These are phyloP conservation scores for Talaromyces proteolyticus DNA, from an alignment of 495 filamentous ascomycete species.

Conservation along the genomic window DNA sequence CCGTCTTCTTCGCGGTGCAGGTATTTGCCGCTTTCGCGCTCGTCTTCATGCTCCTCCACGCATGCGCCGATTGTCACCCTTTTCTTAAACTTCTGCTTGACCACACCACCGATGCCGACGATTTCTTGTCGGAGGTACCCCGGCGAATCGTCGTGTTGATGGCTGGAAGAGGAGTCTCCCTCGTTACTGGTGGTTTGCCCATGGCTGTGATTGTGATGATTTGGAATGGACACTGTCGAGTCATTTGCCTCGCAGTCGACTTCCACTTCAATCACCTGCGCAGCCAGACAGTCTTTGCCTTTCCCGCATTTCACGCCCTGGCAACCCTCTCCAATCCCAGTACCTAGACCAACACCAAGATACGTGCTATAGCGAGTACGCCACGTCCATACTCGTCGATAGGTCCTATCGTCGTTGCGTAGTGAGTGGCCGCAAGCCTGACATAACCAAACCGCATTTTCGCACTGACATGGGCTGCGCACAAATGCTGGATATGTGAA, in stretches of 20 bases:
- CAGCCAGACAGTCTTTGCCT: slow-evolving; percentile 61
- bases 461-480: slow-evolving; percentile 64
- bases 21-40: slow-evolving; percentile 56
- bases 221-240: neutral
- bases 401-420: slow-evolving; percentile 62
- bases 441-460: slow-evolving; percentile 70
- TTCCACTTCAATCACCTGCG: slow-evolving; percentile 69
- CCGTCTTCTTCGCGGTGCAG: slow-evolving; percentile 57
- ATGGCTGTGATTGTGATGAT: neutral
- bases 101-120: slow-evolving; percentile 76
- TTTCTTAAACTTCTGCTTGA: slow-evolving; percentile 76
- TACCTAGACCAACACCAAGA: slow-evolving; percentile 68
- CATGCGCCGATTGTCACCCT: slow-evolving; percentile 72
- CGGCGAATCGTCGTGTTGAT: slow-evolving; percentile 36
- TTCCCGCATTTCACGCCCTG: slow-evolving; percentile 82
- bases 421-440: slow-evolving; percentile 68
- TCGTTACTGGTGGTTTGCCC: neutral
- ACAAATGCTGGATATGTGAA: slow-evolving; percentile 41
- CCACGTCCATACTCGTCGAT: slow-evolving; percentile 82
- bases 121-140: slow-evolving; percentile 82
- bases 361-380: slow-evolving; percentile 76
- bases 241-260: slow-evolving; percentile 72
- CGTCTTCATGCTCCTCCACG: slow-evolving; percentile 78
- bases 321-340: slow-evolving; percentile 81
- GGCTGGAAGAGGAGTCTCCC: slow-evolving; percentile 1